Percentiles rank a stretch among this genome's conserved stretches.
Evolutionary conservation across 2,329 filamentous ascomycete genomes (phyloP).

Genomic region (Penicillium occitanis): DNA sequence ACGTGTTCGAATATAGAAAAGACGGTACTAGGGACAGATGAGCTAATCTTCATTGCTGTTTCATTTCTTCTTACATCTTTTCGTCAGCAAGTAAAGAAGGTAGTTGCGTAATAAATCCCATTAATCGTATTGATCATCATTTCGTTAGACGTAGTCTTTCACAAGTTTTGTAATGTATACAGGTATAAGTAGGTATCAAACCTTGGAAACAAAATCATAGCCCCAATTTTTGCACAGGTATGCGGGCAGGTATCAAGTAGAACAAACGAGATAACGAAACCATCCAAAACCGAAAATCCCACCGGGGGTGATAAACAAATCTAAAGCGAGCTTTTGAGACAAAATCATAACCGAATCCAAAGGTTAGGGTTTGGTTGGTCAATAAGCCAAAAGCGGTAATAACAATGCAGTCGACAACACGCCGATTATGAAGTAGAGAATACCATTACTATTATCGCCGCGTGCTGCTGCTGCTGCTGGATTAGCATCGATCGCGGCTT

Average conservation of each 20-base stretch:
- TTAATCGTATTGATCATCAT: not conserved
- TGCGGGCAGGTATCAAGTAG: not conserved
- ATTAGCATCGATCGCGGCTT: slow-evolving; percentile 25
- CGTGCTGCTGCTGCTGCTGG: not conserved
- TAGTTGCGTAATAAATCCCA: not conserved
- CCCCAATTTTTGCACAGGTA: not conserved
- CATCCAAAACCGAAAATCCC: not conserved
- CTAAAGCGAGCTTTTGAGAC: not conserved
- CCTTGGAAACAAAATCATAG: not conserved
- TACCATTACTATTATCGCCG: slow-evolving; percentile 23
- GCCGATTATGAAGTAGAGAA: slow-evolving; percentile 43
- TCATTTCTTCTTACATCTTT: not conserved
- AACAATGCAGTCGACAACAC: slow-evolving; percentile 55
- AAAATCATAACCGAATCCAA: not conserved
- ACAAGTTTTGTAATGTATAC: not conserved
- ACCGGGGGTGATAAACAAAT: not conserved
- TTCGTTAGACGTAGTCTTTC: not conserved
- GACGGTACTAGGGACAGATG: not conserved
- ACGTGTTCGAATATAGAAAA: not conserved
- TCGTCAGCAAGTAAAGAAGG: too few relatives aligned
- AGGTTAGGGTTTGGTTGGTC: not conserved
- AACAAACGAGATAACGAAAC: slow-evolving; percentile 1
- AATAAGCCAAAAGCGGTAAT: slow-evolving; percentile 57
- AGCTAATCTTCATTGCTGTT: not conserved
- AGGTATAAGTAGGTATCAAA: not conserved